Conservation (phyloP, 805 yeast species). For the Kuraishia borneana region DNA sequence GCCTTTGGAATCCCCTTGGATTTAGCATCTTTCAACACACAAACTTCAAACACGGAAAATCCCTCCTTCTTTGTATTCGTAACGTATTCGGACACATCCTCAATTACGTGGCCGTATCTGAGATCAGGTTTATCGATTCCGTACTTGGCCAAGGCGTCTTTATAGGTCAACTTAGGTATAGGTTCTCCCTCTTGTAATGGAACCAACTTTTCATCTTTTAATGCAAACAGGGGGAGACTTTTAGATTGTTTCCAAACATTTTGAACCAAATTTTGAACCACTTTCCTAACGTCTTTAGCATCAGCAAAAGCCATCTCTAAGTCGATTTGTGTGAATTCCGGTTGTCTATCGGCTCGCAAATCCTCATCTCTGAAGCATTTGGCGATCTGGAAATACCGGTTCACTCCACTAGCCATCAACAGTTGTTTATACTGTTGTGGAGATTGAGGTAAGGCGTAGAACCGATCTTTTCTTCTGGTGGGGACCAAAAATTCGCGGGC, state of each 20-base stretch:
- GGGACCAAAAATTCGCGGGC: slow-evolving; percentile 95
- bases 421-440: slow-evolving; percentile 97
- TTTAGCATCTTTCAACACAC: slow-evolving; percentile 38
- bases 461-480: slow-evolving; percentile 46
- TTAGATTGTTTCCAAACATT: slow-evolving; percentile 44
- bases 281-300: slow-evolving; percentile 52
- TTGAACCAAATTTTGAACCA: slow-evolving; percentile 47
- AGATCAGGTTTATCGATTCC: slow-evolving; percentile 96
- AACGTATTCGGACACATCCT: slow-evolving; percentile 30
- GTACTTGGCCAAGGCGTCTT: slow-evolving; percentile 56
- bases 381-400: slow-evolving; percentile 82
- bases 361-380: slow-evolving; percentile 96
- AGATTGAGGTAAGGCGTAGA: slow-evolving; percentile 92
- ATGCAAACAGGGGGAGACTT: slow-evolving; percentile 25
- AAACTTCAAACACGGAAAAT: slow-evolving; percentile 67
- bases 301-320: slow-evolving; percentile 82
- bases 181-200: slow-evolving; percentile 15
- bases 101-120: slow-evolving; percentile 45
- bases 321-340: slow-evolving; percentile 97
- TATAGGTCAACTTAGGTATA: slow-evolving; percentile 44
- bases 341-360: slow-evolving; percentile 88
- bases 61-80: slow-evolving; percentile 18
- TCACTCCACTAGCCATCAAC: slow-evolving; percentile 87
- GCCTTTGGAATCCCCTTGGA: slow-evolving; percentile 17
- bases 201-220: slow-evolving; percentile 20